phyloP scores from a whole-genome alignment of 192 early-diverging fungal species.

The Lunasporangiospora selenospora region DNA sequence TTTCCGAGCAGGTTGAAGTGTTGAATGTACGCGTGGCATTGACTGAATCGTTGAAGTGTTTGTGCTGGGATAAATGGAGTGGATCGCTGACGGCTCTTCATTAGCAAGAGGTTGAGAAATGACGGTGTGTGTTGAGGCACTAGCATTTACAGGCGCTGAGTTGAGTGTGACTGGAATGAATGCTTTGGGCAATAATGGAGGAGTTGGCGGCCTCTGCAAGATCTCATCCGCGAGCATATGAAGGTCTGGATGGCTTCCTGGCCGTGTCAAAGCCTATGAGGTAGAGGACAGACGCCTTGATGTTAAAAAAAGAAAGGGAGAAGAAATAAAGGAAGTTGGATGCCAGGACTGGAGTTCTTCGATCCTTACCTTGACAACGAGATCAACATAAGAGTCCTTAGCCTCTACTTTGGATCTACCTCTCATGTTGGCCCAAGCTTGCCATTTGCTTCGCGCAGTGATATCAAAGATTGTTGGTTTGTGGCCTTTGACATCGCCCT shows the following conservation, averaged over 20 bases:
- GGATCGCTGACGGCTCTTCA: too few species aligned
- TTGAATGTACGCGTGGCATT: too few species aligned
- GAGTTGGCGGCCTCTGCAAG: slow-evolving; percentile 24
- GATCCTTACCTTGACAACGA: slow-evolving; percentile 31
- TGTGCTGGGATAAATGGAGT: too few species aligned
- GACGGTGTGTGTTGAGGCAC: too few species aligned
- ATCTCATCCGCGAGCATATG: slow-evolving; percentile 30
- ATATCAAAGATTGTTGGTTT: slow-evolving; percentile 46
- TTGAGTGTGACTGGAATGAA: too few species aligned
- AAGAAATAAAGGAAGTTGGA: not conserved
- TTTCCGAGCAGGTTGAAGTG: slow-evolving; percentile 4
- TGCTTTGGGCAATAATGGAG: too few species aligned
- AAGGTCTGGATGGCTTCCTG: slow-evolving; percentile 37
- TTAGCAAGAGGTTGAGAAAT: too few species aligned
- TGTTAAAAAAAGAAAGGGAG: not conserved
- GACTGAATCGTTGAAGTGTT: too few species aligned
- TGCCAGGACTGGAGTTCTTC: not conserved
- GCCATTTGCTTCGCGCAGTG: slow-evolving; percentile 42
- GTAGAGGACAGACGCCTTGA: not conserved
- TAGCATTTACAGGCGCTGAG: too few species aligned
- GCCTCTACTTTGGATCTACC: slow-evolving; percentile 30
- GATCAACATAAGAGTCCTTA: slow-evolving; percentile 21
- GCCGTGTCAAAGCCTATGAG: slow-evolving; percentile 20
- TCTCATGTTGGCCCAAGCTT: slow-evolving; percentile 46
- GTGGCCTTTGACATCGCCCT: slow-evolving; percentile 21